phyloP scores from a whole-genome alignment of 768 basidiomycete species.

The Naematelia encephala region DNA sequence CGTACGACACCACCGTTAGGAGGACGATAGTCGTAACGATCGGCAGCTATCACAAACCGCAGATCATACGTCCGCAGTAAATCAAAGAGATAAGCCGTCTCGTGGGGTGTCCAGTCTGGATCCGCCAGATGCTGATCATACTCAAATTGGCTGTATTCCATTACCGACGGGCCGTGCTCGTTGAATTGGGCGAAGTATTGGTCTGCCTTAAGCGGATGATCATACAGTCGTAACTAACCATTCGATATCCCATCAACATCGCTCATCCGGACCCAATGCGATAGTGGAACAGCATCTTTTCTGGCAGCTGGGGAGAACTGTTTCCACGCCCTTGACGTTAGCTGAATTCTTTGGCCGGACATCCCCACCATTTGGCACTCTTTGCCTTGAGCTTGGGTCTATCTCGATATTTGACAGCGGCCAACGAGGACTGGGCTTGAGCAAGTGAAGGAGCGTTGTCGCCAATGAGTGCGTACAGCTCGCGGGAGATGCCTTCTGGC shows the following conservation, averaged over 20 bases:
- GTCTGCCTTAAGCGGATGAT: slow-evolving; percentile 9
- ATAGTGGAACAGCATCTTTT: slow-evolving; percentile 66
- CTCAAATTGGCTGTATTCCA: slow-evolving; percentile 69
- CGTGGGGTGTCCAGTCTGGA: slow-evolving; percentile 82
- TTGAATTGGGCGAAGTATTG: slow-evolving; percentile 82
- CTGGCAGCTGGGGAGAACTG: slow-evolving; percentile 57
- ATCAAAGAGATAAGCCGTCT: slow-evolving; percentile 86
- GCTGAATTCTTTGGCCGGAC: not conserved
- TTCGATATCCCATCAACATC: slow-evolving; percentile 3
- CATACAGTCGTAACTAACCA: slow-evolving; percentile 8
- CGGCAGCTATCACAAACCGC: slow-evolving; percentile 83
- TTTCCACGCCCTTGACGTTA: slow-evolving; percentile 65
- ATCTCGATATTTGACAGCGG: slow-evolving; percentile 62
- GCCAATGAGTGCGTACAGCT: slow-evolving; percentile 93
- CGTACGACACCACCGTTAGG: slow-evolving; percentile 11
- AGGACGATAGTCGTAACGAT: slow-evolving; percentile 71
- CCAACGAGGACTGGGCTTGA: slow-evolving; percentile 27
- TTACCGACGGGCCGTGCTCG: slow-evolving; percentile 56
- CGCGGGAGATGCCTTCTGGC: slow-evolving; percentile 79
- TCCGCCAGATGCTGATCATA: slow-evolving; percentile 80
- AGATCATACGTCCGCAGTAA: slow-evolving; percentile 77
- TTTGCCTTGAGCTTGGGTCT: slow-evolving; percentile 69
- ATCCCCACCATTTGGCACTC: slow-evolving; percentile 67
- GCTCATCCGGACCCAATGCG: slow-evolving; percentile 63
- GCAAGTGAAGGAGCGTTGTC: slow-evolving; percentile 82